Evolutionary conservation across 257 asterid genomes (phyloP), one percentile per base, ranked within the genome.

Genomic region (Cinchona pubescens): DNA sequence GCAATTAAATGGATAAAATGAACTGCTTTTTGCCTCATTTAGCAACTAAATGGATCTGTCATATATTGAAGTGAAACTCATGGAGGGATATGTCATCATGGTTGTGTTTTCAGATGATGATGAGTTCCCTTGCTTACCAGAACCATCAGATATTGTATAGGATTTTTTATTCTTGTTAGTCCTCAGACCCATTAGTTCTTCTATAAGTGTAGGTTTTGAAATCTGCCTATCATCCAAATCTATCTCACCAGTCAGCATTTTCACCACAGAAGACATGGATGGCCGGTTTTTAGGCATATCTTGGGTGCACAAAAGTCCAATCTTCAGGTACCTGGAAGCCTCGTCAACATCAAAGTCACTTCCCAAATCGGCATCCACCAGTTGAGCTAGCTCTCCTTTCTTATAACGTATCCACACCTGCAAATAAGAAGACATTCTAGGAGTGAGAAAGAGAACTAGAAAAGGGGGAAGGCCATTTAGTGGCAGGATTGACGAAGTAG

Each of bases 371-470:
- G 61, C 61, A 76, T 92, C 98, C 37, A 89, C 88, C 80, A 92
- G 74, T 66, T 89, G 79, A 38, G 60, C 73, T 56, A 89, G 78
- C 76, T 76, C 79, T 3, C 81, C 92, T 60, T 80, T 88, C 82
- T 91, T 89, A 49, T 87, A 85, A 48, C 83, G 79, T 55, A 34
- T 67, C 98, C 98, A 93, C 51, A 84, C 92, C 98, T 93, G 90
- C 73, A 67, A 51, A 60, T 76, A 55, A 29, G 45, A 13, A 7
- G 30, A 37, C 53, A 53, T 25, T 51, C 34, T 14, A 19, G 59
- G 23, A 30, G n/a, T 23, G 32, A 25, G n/a, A 56, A n/a, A 23
- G 2, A 61, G 8, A 30, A 29, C 0, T 2, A 61, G 40, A 27
- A 27, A 45, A 14, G 16, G 40, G 34, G 4, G 51, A 67, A 42